A percentile compares a stretch with the other conserved stretches of the same genome.
These are phyloP conservation scores for Croton laevigatus DNA, from an alignment of 441 rosid species.

Conservation along the genomic window DNA sequence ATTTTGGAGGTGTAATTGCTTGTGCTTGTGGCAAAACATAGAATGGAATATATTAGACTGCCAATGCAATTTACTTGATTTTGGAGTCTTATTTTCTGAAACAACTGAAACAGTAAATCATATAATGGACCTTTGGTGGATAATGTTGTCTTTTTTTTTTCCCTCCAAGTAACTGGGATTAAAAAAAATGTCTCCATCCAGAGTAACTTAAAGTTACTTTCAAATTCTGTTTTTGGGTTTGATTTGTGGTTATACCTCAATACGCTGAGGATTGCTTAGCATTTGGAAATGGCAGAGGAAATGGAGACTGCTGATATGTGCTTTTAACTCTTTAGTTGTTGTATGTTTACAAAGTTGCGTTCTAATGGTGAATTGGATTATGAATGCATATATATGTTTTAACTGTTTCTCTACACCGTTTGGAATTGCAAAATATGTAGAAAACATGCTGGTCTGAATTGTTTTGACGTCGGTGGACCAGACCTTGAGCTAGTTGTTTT, in stretches of 20 bases:
- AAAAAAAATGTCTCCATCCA: neutral
- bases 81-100: neutral
- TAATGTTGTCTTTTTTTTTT: neutral
- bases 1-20: neutral
- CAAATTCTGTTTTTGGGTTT: neutral
- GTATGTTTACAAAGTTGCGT: neutral
- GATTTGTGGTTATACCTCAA: conserved; percentile 26
- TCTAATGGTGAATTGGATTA: neutral
- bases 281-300: too few relatives aligned
- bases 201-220: neutral
- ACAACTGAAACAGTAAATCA: neutral
- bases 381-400: neutral
- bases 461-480: neutral
- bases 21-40: neutral
- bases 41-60: neutral
- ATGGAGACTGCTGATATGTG: neutral
- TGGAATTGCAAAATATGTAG: neutral
- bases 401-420: neutral
- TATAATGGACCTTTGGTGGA: conserved; percentile 5
- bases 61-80: neutral
- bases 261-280: conserved; percentile 22
- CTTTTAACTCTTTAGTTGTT: neutral
- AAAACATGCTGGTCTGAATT: neutral
- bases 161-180: neutral
- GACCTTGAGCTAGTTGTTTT: too few relatives aligned